phyloP scores from a whole-genome alignment of 2,329 filamentous ascomycete genomes.

The Sporothrix globosa region DNA sequence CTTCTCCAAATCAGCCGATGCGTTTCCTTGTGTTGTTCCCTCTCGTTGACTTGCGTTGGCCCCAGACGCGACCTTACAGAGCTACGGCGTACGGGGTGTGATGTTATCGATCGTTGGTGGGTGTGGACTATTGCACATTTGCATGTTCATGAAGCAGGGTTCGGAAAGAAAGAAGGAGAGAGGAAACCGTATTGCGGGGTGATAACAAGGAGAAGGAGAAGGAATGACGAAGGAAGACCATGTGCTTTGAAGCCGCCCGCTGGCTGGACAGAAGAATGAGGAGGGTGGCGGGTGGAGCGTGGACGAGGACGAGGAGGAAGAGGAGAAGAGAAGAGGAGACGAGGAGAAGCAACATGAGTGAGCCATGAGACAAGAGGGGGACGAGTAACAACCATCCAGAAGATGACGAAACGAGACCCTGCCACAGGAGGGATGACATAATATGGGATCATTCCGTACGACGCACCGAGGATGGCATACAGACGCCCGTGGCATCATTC shows the following conservation, averaged over 20 bases:
- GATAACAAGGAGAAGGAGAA: neutral
- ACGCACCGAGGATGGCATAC: too few relatives aligned
- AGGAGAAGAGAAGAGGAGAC: neutral
- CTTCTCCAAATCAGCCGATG: neutral
- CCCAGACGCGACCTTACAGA: too few relatives aligned
- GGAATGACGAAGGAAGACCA: neutral
- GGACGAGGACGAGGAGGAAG: neutral
- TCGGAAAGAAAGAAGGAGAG: neutral
- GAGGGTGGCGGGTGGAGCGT: neutral
- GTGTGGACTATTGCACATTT: too few relatives aligned
- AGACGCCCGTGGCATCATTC: too few relatives aligned
- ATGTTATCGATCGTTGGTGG: too few relatives aligned
- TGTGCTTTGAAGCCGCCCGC: constrained; percentile 5
- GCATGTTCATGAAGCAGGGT: too few relatives aligned
- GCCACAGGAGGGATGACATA: constrained; percentile 2
- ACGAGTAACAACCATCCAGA: neutral
- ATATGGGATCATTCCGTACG: neutral
- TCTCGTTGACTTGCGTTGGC: too few relatives aligned
- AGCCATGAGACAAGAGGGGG: neutral
- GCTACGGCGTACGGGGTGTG: too few relatives aligned
- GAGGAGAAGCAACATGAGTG: neutral
- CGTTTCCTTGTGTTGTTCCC: neutral
- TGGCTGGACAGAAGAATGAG: neutral
- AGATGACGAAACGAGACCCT: constrained; percentile 22
- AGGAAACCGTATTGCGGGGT: neutral